phyloP scores from a whole-genome alignment of 2,329 filamentous ascomycete species.

The Blastomyces percursus region DNA sequence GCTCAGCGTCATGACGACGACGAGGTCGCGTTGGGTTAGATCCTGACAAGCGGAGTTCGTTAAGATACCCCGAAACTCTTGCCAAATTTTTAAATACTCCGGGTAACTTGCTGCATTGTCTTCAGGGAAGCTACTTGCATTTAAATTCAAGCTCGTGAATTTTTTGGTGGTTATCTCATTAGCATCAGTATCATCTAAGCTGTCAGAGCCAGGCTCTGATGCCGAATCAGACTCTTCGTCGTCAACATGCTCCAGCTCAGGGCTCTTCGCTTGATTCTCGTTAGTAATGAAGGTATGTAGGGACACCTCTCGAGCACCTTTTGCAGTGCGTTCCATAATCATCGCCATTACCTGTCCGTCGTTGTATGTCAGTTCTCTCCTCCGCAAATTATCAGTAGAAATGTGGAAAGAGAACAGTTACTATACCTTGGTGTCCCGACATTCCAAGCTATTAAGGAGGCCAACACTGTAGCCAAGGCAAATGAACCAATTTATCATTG shows the following conservation, averaged over 20 bases:
- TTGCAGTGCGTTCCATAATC: conserved; percentile 30
- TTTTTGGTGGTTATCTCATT: neutral
- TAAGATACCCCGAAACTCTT: conserved; percentile 2
- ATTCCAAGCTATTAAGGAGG: conserved; percentile 53
- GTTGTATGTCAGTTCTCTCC: conserved; percentile 1
- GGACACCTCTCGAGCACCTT: neutral
- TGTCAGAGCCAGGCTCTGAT: neutral
- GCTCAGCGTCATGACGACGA: conserved; percentile 14
- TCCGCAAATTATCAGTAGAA: conserved; percentile 7
- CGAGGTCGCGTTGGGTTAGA: conserved; percentile 18
- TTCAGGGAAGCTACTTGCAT: neutral
- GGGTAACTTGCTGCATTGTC: neutral
- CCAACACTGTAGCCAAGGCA: conserved; percentile 49
- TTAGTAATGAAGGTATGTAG: neutral
- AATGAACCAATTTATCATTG: conserved; percentile 47
- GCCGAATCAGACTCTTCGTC: neutral
- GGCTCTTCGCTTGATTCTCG: neutral
- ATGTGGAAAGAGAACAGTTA: neutral
- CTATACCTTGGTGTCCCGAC: conserved; percentile 51
- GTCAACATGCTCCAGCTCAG: neutral
- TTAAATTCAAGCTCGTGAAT: neutral
- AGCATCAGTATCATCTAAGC: neutral
- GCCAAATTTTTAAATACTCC: neutral
- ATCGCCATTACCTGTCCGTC: conserved; percentile 38
- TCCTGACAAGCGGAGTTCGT: conserved; percentile 5